These are phyloP conservation scores for Abortiporus biennis DNA, from an alignment of 1,284 basidiomycete genomes.

Conservation along the genomic window DNA sequence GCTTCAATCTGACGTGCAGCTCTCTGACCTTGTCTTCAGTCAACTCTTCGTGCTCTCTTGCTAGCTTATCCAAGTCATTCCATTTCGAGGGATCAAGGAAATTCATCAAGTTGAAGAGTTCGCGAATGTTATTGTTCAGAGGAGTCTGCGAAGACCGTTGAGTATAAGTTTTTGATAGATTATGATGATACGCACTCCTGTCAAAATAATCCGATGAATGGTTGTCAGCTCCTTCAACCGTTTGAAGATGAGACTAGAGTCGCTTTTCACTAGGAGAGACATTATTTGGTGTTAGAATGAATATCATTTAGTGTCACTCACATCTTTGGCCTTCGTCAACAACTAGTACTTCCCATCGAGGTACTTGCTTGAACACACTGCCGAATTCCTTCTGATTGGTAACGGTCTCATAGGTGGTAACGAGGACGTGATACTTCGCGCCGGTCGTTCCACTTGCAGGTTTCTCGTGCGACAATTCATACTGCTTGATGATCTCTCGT, in stretches of 20 bases:
- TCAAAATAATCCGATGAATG: slow-evolving; percentile 86
- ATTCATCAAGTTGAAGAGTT: slow-evolving; percentile 93
- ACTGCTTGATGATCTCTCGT: slow-evolving; percentile 76
- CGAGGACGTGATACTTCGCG: slow-evolving; percentile 78
- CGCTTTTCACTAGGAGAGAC: slow-evolving; percentile 63
- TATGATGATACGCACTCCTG: slow-evolving; percentile 49
- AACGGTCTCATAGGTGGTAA: slow-evolving; percentile 86
- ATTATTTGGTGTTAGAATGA: slow-evolving; percentile 1
- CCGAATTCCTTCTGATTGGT: slow-evolving; percentile 62
- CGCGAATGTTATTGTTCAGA: slow-evolving; percentile 93
- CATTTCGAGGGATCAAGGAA: slow-evolving; percentile 81
- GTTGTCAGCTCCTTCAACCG: slow-evolving; percentile 77
- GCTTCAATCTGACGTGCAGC: slow-evolving; percentile 74
- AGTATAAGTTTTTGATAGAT: slow-evolving; percentile 2
- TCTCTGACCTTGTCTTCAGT: slow-evolving; percentile 75
- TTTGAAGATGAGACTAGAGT: slow-evolving; percentile 76
- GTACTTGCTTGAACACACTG: slow-evolving; percentile 70
- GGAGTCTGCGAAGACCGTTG: slow-evolving; percentile 59
- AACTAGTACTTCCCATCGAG: slow-evolving; percentile 89
- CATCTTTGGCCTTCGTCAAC: slow-evolving; percentile 92
- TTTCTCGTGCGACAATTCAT: slow-evolving; percentile 69
- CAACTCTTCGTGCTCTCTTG: slow-evolving; percentile 68
- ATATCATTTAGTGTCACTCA: slow-evolving; percentile 34
- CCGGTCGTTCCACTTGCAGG: slow-evolving; percentile 34
- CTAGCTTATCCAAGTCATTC: slow-evolving; percentile 67